These are phyloP conservation scores for Zancudomyces culisetae DNA, from an alignment of 371 early-diverging fungal species.

Conservation along the genomic window DNA sequence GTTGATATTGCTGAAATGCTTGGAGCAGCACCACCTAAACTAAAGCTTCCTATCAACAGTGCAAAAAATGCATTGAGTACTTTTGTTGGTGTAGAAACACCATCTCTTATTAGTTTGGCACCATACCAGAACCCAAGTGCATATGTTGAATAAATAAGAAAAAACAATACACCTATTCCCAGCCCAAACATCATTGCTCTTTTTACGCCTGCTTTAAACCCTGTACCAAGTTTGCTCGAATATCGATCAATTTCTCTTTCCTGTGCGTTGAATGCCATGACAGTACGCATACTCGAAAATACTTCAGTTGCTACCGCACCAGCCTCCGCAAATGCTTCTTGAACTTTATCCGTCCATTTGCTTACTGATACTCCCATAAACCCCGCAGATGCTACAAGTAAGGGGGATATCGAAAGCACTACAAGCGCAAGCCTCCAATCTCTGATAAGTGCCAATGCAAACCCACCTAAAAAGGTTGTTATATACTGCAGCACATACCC, in stretches of 20 bases:
- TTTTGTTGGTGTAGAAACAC: conserved; percentile 24
- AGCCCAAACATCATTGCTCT: conserved; percentile 36
- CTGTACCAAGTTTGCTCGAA: conserved; percentile 28
- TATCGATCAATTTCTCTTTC: conserved; percentile 43
- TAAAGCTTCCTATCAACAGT: conserved; percentile 42
- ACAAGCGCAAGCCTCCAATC: conserved; percentile 78
- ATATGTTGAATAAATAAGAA: conserved; percentile 41
- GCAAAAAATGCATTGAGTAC: conserved; percentile 49
- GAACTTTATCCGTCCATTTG: conserved; percentile 23
- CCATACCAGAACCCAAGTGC: conserved; percentile 71
- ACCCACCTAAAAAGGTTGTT: conserved; percentile 63
- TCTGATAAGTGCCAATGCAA: conserved; percentile 64
- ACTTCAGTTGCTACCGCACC: conserved; percentile 74
- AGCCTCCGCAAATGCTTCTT: conserved; percentile 46
- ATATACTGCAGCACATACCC: conserved; percentile 42
- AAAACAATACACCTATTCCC: conserved; percentile 43
- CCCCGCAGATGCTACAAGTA: conserved; percentile 30
- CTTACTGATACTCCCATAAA: conserved; percentile 52
- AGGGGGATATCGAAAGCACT: conserved; percentile 46
- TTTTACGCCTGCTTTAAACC: conserved; percentile 30
- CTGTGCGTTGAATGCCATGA: conserved; percentile 65
- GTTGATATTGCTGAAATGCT: conserved; percentile 34
- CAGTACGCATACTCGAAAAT: conserved; percentile 68
- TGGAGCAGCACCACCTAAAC: conserved; percentile 35
- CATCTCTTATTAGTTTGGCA: conserved; percentile 28